phyloP scores from a whole-genome alignment of 2,329 filamentous ascomycete species.

The Dothidotthia symphoricarpi region DNA sequence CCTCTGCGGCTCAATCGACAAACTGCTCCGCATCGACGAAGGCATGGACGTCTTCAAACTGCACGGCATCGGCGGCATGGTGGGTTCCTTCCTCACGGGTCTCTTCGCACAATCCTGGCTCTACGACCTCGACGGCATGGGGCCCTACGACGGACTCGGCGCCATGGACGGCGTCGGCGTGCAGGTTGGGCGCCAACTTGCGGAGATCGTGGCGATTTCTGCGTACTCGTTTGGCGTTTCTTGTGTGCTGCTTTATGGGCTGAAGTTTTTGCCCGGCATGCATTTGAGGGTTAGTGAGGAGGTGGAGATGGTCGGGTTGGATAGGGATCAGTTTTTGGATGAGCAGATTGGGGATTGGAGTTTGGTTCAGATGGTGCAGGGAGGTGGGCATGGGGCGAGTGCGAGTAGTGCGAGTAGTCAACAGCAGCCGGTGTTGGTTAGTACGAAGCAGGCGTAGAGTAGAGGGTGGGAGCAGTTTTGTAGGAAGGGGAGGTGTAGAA shows the following conservation, averaged over 20 bases:
- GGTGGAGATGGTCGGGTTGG: slow-evolving; percentile 56
- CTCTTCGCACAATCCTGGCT: slow-evolving; percentile 55
- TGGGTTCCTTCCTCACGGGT: slow-evolving; percentile 58
- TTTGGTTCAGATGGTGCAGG: slow-evolving; percentile 39
- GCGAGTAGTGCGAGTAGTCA: slow-evolving; percentile 25
- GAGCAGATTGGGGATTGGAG: slow-evolving; percentile 57
- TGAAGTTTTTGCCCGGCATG: slow-evolving; percentile 57
- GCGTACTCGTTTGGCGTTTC: slow-evolving; percentile 55
- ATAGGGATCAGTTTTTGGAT: slow-evolving; percentile 57
- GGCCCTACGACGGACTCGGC: slow-evolving; percentile 47
- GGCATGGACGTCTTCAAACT: slow-evolving; percentile 61
- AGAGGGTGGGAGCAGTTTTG: too few relatives aligned
- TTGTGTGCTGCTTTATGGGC: slow-evolving; percentile 51
- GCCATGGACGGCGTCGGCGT: slow-evolving; percentile 56
- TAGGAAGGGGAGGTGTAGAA: too few relatives aligned
- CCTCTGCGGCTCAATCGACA: slow-evolving; percentile 52
- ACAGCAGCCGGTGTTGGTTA: too few relatives aligned
- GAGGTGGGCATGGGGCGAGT: slow-evolving; percentile 23
- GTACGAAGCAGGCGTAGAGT: too few relatives aligned
- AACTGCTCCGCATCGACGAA: slow-evolving; percentile 57
- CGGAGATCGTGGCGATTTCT: slow-evolving; percentile 56
- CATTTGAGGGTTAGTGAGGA: slow-evolving; percentile 56
- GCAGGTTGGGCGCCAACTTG: slow-evolving; percentile 57
- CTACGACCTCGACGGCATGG: slow-evolving; percentile 51
- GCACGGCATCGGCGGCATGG: slow-evolving; percentile 58